Conservation (phyloP, 2,329 filamentous ascomycete genomes). For the Talaromyces piceae region DNA sequence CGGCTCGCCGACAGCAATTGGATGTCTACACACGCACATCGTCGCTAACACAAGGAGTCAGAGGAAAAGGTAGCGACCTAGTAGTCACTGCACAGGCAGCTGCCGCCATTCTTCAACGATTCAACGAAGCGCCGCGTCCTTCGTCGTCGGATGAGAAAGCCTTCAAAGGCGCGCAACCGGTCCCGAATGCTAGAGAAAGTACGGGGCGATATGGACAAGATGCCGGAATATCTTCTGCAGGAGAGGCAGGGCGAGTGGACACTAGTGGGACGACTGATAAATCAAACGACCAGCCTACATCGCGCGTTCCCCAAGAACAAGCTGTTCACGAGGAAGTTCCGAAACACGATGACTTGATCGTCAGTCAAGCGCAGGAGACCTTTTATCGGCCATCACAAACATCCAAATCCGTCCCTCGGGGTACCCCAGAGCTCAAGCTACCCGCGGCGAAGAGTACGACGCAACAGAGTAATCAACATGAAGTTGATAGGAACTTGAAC, state of each 20-base stretch:
- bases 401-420: slow-evolving; percentile 42
- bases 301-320: slow-evolving; percentile 45
- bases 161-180: background rate
- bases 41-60: slow-evolving; percentile 55
- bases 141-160: slow-evolving; percentile 20
- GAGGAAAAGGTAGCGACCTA: slow-evolving; percentile 54
- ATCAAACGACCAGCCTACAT: slow-evolving; percentile 33
- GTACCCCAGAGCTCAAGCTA: slow-evolving; percentile 49
- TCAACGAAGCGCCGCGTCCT: slow-evolving; percentile 42
- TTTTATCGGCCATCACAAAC: slow-evolving; percentile 48
- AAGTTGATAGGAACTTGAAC: slow-evolving; percentile 40
- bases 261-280: background rate
- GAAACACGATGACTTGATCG: slow-evolving; percentile 24
- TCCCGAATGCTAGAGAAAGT: background rate
- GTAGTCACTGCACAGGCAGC: slow-evolving; percentile 56
- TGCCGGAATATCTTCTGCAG: background rate
- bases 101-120: slow-evolving; percentile 49
- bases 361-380: slow-evolving; percentile 51
- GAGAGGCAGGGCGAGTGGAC: background rate
- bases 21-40: slow-evolving; percentile 59
- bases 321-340: slow-evolving; percentile 35
- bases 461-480: slow-evolving; percentile 32
- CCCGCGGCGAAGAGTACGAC: slow-evolving; percentile 44
- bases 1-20: slow-evolving; percentile 53
- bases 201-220: background rate